Evolutionary conservation across 352 stramenopile genomes (phyloP).

Genomic region (Phytopythium montanum): DNA sequence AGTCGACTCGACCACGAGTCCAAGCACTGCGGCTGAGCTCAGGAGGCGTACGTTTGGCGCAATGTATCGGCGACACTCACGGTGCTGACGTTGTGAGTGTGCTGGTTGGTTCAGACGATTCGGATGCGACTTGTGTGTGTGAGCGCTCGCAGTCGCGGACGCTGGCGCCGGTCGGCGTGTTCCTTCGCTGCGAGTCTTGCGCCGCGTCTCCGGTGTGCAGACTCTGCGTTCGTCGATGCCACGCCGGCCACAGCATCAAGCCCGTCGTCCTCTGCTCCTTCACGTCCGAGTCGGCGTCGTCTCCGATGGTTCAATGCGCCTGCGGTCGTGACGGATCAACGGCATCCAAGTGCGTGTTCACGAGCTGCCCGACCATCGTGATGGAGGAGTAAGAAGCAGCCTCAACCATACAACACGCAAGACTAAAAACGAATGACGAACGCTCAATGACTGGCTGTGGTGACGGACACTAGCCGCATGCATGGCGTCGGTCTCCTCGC

Average conservation of each 20-base stretch:
- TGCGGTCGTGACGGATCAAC: background rate
- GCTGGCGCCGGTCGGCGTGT: conserved; percentile 30
- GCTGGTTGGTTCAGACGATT: too few relatives aligned
- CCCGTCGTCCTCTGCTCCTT: conserved; percentile 6
- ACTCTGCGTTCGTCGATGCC: conserved; percentile 45
- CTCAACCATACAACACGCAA: too few relatives aligned
- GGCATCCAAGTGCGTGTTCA: background rate
- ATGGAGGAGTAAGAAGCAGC: background rate
- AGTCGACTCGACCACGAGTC: background rate
- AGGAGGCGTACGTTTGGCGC: background rate
- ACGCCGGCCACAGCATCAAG: conserved; percentile 28
- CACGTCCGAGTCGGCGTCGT: background rate
- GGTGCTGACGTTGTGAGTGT: conserved; percentile 3
- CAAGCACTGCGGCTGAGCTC: background rate
- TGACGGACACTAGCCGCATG: background rate
- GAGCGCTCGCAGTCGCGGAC: conserved; percentile 28
- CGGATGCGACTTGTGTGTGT: conserved; percentile 28
- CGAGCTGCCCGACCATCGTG: background rate
- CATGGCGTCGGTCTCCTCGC: background rate
- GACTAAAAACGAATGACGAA: background rate
- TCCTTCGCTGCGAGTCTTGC: conserved; percentile 48
- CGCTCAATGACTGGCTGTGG: background rate
- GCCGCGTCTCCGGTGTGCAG: conserved; percentile 39
- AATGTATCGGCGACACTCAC: too few relatives aligned
- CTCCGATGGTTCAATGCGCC: background rate